Base-by-base conservation (phyloP, 305 asterid genomes). In the Coffea humblotiana region DNA sequence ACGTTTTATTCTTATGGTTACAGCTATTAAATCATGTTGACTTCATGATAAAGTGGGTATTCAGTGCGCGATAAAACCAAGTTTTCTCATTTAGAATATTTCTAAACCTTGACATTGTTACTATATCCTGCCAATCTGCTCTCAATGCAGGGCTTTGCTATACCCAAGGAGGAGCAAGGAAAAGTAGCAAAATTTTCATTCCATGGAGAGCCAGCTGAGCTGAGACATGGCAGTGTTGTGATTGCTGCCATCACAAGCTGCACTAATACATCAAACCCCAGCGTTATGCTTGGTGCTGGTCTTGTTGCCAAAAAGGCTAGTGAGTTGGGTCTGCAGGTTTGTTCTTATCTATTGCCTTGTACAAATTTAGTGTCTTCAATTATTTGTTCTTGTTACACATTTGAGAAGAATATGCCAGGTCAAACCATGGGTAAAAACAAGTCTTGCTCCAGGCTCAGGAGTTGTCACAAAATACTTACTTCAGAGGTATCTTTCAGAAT, bases 231-330 rank as follows among this genome's bases (percentile, higher is more conserved):
- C 15, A 94, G 99, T 77, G 95, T 95, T 47, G 98, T 95, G 78
- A 95, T 95, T 87, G 98, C 99, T 77, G 98, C 99, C 75, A 95
- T 95, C 83, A 93, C 99, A n/a, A 95, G 98, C 84, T 95, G 99
- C 88, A 94, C 99, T 72, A 95, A 95, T 86, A 95, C 99, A 85
- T 95, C 99, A 69, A 94, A 95, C 88, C 99, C 99, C 78, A 94
- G 98, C 84, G 99, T 95, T 52, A 93, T 95, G 97, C 97, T 95
- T 78, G 99, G 99, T 76, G 99, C 99, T n/a, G 98, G 89, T 61
- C 97, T 95, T 69, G 99, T 95, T 72, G 98, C 98, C 3, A 95
- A 95, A 80, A 94, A 94, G 80, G 99, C 99, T 58, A 82, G 90
- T 37, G 99, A 94, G 76, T 85, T 95, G 80, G 97, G 99, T 60